These are phyloP conservation scores for Starmerella tilneyi DNA, from an alignment of 805 yeast species.

Conservation along the genomic window DNA sequence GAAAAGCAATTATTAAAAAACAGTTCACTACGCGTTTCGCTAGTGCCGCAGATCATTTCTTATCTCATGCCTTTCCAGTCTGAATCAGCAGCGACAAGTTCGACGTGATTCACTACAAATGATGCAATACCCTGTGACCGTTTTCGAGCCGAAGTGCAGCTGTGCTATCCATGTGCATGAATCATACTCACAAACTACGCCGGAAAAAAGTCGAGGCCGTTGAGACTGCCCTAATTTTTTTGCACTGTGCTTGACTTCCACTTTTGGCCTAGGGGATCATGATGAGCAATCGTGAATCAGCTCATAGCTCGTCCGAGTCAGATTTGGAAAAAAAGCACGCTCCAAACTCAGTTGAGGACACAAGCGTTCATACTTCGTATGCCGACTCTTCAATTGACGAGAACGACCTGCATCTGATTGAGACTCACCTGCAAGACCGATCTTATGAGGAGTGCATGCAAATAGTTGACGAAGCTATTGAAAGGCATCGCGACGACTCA, in stretches of 20 bases:
- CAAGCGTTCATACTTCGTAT: background rate
- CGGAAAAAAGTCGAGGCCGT: background rate
- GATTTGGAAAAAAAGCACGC: background rate
- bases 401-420: background rate
- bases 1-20: too few species aligned
- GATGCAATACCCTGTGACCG: slow-evolving; percentile 9
- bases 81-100: too few species aligned
- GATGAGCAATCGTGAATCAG: background rate
- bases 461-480: slow-evolving; percentile 31
- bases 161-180: background rate
- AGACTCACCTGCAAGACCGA: slow-evolving; percentile 24
- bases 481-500: background rate
- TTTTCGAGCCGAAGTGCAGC: background rate
- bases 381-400: slow-evolving; percentile 1
- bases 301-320: too few species aligned
- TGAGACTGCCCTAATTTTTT: too few species aligned
- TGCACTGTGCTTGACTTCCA: too few species aligned
- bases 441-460: slow-evolving; percentile 33
- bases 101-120: slow-evolving; percentile 1
- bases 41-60: too few species aligned
- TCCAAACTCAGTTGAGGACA: background rate
- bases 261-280: too few species aligned
- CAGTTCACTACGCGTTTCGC: too few species aligned
- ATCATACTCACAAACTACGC: too few species aligned
- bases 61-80: too few species aligned